phyloP scores from a whole-genome alignment of 225 moss, liverwort and hornwort genomes.

The Pseudisothecium myosuroides region DNA sequence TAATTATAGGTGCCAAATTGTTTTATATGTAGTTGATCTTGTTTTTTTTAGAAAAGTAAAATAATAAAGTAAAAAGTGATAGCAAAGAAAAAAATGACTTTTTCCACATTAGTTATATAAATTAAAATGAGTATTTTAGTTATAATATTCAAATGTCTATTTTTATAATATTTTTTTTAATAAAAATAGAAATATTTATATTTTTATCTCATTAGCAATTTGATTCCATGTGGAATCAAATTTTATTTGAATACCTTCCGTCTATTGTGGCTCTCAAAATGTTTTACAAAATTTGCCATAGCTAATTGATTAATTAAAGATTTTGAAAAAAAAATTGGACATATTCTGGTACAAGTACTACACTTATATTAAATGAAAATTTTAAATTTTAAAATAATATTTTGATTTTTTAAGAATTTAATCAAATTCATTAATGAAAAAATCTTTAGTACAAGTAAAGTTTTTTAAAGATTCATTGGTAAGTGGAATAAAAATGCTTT shows the following conservation, averaged over 20 bases:
- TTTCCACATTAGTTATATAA: not conserved
- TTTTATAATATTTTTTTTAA: not conserved
- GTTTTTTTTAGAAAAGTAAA: not conserved
- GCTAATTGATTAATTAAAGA: not conserved
- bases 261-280: accelerated
- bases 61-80: not conserved
- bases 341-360: not conserved
- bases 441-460: no score
- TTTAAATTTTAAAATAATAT: not conserved
- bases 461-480: not conserved
- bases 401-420: not conserved
- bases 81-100: not conserved
- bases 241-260: not conserved
- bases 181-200: not conserved
- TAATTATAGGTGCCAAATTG: not conserved
- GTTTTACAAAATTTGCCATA: not conserved
- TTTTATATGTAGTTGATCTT: not conserved
- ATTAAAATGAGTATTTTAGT: not conserved
- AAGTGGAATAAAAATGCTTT: not conserved
- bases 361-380: no score
- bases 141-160: not conserved
- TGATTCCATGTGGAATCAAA: accelerated
- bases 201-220: no score
- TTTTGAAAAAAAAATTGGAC: not conserved
- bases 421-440: not conserved